These are phyloP conservation scores for Schoenoplectus triqueter DNA, from an alignment of 202 grass and related monocot genomes.

Conservation along the genomic window DNA sequence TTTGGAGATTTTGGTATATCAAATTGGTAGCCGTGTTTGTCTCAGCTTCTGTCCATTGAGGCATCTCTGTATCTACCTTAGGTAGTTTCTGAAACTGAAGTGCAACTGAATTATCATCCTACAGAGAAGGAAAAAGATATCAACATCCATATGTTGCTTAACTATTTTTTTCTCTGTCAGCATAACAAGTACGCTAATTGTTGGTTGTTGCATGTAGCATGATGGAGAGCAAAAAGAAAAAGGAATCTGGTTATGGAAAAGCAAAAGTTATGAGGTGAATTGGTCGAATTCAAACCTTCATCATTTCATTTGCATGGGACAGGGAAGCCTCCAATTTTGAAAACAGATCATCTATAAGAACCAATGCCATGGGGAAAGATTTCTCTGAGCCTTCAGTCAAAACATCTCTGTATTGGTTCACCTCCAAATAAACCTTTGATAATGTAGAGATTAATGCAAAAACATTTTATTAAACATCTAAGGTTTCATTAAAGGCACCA, in stretches of 20 bases:
- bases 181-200: background rate
- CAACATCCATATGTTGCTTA: constrained; percentile 23
- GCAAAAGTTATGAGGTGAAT: background rate
- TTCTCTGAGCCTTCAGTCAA: constrained; percentile 82
- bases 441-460: constrained; percentile 9
- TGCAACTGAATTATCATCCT: constrained; percentile 48
- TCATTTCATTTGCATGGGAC: constrained; percentile 53
- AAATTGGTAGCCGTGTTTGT: constrained; percentile 59
- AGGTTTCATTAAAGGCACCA: background rate
- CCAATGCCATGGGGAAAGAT: constrained; percentile 61
- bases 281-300: constrained; percentile 42
- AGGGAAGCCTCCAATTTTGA: constrained; percentile 75
- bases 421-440: constrained; percentile 76
- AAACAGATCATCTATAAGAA: constrained; percentile 63
- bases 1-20: constrained; percentile 85
- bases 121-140: constrained; percentile 29
- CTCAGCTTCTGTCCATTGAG: constrained; percentile 69
- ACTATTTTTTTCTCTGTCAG: background rate
- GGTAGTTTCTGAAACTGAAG: constrained; percentile 69
- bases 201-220: background rate
- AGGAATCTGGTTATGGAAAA: constrained; percentile 13
- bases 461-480: constrained; percentile 18
- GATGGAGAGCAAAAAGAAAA: constrained; percentile 30
- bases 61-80: constrained; percentile 56
- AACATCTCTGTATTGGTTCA: constrained; percentile 60